A percentile compares a stretch with the other conserved stretches of the same genome.
phyloP scores from a whole-genome alignment of 2,329 filamentous ascomycete species.

The Clonostachys sp. region DNA sequence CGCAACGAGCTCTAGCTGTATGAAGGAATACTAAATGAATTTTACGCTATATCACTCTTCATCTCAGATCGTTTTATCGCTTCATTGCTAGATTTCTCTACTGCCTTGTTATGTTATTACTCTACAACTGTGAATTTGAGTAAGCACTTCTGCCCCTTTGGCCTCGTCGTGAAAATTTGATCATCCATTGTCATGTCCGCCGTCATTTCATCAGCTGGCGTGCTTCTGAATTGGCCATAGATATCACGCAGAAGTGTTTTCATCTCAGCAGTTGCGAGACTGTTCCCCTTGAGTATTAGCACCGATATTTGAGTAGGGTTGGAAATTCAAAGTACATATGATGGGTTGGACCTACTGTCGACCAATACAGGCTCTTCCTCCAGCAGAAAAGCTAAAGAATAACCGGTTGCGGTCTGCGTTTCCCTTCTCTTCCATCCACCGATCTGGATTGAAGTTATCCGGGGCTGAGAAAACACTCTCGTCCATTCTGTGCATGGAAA shows the following conservation, averaged over 20 bases:
- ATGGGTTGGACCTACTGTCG: slow-evolving; percentile 51
- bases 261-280: slow-evolving; percentile 63
- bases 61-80: too few species aligned
- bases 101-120: too few species aligned
- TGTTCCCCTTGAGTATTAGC: slow-evolving; percentile 4
- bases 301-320: neutral
- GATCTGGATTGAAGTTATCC: slow-evolving; percentile 72
- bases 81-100: too few species aligned
- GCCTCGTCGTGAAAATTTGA: slow-evolving; percentile 64
- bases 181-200: slow-evolving; percentile 60
- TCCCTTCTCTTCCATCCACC: slow-evolving; percentile 74
- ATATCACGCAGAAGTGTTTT: slow-evolving; percentile 57
- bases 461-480: slow-evolving; percentile 71
- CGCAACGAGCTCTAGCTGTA: too few species aligned
- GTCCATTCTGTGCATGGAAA: slow-evolving; percentile 55
- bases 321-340: neutral
- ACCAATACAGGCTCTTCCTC: slow-evolving; percentile 61
- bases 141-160: slow-evolving; percentile 53
- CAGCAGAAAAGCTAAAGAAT: slow-evolving; percentile 63
- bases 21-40: too few species aligned
- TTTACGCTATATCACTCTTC: too few species aligned
- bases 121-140: slow-evolving; percentile 18
- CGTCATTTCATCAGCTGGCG: slow-evolving; percentile 48
- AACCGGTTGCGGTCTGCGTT: slow-evolving; percentile 64
- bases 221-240: slow-evolving; percentile 54